These are phyloP conservation scores for Dysphania ambrosioides DNA, from an alignment of 148 eudicot species.

Conservation along the genomic window DNA sequence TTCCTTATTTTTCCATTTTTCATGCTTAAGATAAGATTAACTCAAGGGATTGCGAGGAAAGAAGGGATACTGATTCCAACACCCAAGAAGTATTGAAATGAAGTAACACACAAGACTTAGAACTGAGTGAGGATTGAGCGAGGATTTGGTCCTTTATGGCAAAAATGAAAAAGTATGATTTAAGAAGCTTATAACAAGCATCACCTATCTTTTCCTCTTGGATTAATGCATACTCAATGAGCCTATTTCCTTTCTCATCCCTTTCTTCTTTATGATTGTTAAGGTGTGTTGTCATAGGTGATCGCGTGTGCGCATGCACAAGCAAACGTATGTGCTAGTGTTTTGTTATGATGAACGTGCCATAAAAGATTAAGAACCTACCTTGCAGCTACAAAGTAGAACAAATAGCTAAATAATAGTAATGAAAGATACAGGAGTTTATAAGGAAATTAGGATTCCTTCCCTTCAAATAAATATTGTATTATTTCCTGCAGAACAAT, in stretches of 20 bases:
- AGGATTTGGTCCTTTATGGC: not conserved
- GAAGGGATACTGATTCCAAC: not conserved
- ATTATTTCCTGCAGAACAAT: no score
- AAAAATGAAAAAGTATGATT: not conserved
- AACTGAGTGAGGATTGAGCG: not conserved
- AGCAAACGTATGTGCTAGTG: no score
- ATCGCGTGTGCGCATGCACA: no score
- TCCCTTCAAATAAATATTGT: no score
- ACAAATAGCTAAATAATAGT: no score
- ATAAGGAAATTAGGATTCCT: no score
- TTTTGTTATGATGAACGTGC: no score
- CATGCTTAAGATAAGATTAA: not conserved
- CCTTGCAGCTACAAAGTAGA: no score
- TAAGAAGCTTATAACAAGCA: not conserved
- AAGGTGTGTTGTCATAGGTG: not conserved
- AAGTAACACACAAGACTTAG: not conserved
- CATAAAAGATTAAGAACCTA: no score
- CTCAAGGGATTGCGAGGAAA: not conserved
- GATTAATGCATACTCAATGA: not conserved
- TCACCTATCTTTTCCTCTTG: not conserved
- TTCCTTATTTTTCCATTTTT: not conserved
- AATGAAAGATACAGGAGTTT: no score
- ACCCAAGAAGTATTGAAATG: not conserved
- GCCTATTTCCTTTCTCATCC: not conserved
- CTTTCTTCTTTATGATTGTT: not conserved